These are phyloP conservation scores for Gynochthodes officinalis DNA, from an alignment of 257 asterid species.

Conservation along the genomic window DNA sequence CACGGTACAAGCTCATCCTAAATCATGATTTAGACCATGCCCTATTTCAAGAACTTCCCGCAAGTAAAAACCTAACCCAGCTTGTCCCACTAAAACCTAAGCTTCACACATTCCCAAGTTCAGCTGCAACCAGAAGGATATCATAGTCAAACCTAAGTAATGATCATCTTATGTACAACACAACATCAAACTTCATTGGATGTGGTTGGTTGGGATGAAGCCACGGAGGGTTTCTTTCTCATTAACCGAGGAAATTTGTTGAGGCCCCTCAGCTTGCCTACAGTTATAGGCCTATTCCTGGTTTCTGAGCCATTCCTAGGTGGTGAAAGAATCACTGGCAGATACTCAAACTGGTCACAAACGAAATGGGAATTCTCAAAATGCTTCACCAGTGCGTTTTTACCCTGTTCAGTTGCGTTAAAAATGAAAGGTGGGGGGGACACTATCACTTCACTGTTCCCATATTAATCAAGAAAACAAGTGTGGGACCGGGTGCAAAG, in stretches of 20 bases:
- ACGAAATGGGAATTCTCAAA: constrained; percentile 12
- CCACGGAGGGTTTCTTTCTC: not conserved
- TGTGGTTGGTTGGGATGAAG: not conserved
- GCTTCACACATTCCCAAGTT: not conserved
- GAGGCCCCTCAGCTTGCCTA: constrained; percentile 16
- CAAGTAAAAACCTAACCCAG: not conserved
- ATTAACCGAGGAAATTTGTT: not conserved
- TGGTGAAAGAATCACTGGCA: constrained; percentile 25
- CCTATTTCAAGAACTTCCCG: not conserved
- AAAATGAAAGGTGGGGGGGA: no score
- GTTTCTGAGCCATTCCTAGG: constrained; percentile 19
- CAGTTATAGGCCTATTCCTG: not conserved
- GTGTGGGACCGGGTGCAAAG: no score
- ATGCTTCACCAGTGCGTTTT: constrained; percentile 21
- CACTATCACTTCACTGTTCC: not conserved
- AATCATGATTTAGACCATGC: not conserved
- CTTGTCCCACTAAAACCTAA: not conserved
- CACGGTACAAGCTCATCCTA: not conserved
- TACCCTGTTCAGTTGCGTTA: constrained; percentile 13
- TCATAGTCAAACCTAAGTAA: not conserved
- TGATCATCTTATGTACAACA: not conserved
- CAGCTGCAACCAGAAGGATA: not conserved
- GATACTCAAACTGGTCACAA: constrained; percentile 6
- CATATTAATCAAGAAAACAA: not conserved
- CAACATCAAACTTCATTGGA: not conserved